Conservation (phyloP, 495 filamentous ascomycete species). For the Astrothelium subdiscretum region DNA sequence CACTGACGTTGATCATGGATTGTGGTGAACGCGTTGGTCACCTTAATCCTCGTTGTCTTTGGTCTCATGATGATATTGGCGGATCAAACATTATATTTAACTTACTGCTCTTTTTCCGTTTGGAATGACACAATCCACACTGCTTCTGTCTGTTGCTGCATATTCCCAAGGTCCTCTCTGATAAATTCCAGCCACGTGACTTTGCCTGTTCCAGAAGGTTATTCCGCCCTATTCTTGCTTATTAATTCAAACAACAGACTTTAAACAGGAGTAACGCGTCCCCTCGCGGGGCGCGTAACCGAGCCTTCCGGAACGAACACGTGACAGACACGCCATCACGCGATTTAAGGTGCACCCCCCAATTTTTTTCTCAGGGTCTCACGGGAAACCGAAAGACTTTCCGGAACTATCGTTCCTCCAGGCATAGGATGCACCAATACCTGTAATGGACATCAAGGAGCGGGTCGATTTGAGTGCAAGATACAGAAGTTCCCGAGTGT, state of each 20-base stretch:
- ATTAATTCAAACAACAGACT: background rate
- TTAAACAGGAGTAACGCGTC: background rate
- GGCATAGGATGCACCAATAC: background rate
- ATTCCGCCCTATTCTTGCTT: background rate
- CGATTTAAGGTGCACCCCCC: too few species aligned
- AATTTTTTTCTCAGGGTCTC: too few species aligned
- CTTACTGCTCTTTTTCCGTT: background rate
- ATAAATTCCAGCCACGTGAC: background rate
- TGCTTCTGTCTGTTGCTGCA: background rate
- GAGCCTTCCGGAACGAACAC: too few species aligned
- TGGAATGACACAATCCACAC: background rate
- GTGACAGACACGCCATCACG: too few species aligned
- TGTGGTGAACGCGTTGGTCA: background rate
- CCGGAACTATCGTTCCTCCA: too few species aligned
- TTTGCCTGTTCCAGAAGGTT: background rate
- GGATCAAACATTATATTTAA: background rate
- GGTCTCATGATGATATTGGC: background rate
- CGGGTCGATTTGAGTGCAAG: background rate
- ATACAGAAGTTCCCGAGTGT: background rate
- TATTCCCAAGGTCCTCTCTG: background rate
- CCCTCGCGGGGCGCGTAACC: too few species aligned
- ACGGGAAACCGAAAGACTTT: too few species aligned
- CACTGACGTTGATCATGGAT: background rate
- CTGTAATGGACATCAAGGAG: background rate
- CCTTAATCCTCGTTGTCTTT: background rate